Conservation (phyloP, 768 basidiomycete species). For the Termitomyces sp. region DNA sequence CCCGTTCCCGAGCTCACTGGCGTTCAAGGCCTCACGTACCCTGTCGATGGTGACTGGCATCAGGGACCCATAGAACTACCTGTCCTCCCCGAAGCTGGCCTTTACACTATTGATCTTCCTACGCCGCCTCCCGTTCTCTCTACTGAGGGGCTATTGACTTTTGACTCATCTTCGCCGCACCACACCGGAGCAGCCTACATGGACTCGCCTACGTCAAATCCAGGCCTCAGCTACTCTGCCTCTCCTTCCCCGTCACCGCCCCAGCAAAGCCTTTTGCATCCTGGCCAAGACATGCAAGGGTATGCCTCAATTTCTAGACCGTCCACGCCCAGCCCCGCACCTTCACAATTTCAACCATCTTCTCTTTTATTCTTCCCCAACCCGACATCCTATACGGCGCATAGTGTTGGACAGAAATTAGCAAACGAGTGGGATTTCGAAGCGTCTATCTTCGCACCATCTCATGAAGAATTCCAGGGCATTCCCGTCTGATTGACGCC, state of each 20-base stretch:
- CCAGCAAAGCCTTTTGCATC: conserved; percentile 1
- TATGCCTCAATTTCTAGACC: conserved; percentile 2
- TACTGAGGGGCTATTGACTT: conserved; percentile 9
- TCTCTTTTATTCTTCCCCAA: conserved; percentile 6
- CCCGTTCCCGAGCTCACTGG: conserved; percentile 2
- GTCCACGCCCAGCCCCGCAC: conserved; percentile 4
- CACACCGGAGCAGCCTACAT: background rate
- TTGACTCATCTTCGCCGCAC: conserved; percentile 9
- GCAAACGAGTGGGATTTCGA: conserved; percentile 12
- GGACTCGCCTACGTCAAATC: conserved; percentile 10
- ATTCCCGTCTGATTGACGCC: conserved; percentile 3
- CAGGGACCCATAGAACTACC: conserved; percentile 8
- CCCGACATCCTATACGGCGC: background rate
- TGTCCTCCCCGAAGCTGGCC: conserved; percentile 3
- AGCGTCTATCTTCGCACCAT: conserved; percentile 8
- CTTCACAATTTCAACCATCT: conserved; percentile 1
- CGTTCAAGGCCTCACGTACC: background rate
- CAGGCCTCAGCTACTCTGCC: conserved; percentile 13
- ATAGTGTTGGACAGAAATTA: conserved; percentile 2
- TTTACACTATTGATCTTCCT: conserved; percentile 14
- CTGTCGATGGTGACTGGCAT: conserved; percentile 1
- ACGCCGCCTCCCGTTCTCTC: conserved; percentile 5
- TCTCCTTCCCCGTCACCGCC: conserved; percentile 14
- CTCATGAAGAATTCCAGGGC: conserved; percentile 6
- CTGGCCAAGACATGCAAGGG: background rate